Conservation (phyloP, 1,284 basidiomycete genomes). For the Tremellales sp. region DNA sequence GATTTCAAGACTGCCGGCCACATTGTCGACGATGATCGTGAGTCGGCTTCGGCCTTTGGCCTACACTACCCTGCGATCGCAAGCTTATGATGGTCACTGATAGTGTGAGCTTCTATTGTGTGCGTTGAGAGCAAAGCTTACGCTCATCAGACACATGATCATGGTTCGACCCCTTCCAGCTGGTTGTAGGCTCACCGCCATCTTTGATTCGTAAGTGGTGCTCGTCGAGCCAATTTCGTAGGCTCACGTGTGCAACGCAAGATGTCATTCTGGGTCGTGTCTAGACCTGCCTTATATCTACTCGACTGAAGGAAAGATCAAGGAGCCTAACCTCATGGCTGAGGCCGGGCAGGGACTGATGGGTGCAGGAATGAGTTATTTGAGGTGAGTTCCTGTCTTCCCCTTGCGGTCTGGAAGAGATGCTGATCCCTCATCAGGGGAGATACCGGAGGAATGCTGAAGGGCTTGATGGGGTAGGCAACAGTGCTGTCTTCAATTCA, state of each 20-base stretch:
- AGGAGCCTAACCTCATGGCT: conserved; percentile 78
- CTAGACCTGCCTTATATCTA: conserved; percentile 59
- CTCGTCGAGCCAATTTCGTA: background rate
- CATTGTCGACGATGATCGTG: conserved; percentile 63
- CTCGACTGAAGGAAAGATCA: conserved; percentile 88
- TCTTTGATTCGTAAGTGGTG: conserved; percentile 62
- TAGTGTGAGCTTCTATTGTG: no score
- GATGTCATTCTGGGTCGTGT: conserved; percentile 44
- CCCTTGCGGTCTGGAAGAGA: background rate
- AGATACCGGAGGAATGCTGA: conserved; percentile 70
- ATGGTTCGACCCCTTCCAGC: conserved; percentile 65
- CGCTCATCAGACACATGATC: conserved; percentile 51
- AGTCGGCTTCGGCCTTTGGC: conserved; percentile 15
- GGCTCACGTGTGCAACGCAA: background rate
- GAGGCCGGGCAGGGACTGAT: conserved; percentile 73
- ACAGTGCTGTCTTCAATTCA: background rate
- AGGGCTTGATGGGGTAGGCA: conserved; percentile 44
- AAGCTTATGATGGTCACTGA: background rate
- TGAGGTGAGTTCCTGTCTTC: conserved; percentile 35
- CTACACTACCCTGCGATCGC: background rate
- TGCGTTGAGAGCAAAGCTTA: no score
- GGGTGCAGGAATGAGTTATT: conserved; percentile 43
- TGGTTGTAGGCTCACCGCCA: conserved; percentile 82
- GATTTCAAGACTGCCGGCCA: conserved; percentile 70
- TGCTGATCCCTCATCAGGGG: conserved; percentile 45